phyloP scores from a whole-genome alignment of 2,329 filamentous ascomycete species.

The Phialocephala subalpina region DNA sequence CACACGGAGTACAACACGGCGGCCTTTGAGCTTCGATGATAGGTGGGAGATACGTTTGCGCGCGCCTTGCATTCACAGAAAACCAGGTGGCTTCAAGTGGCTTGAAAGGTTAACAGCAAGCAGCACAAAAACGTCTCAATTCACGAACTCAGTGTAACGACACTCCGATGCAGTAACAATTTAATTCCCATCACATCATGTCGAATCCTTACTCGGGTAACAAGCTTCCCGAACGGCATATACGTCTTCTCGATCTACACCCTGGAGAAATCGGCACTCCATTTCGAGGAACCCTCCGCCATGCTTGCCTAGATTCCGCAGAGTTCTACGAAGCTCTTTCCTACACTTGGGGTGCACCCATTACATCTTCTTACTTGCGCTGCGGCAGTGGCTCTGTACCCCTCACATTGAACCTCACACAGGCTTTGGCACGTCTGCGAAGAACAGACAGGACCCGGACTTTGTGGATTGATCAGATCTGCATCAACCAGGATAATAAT shows the following conservation, averaged over 20 bases:
- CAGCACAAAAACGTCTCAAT: too few relatives aligned
- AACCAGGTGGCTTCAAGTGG: too few relatives aligned
- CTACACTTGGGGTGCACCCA: neutral
- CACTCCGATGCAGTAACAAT: too few relatives aligned
- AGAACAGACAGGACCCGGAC: neutral
- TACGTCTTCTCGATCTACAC: neutral
- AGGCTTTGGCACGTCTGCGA: neutral
- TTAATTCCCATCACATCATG: too few relatives aligned
- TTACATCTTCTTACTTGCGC: neutral
- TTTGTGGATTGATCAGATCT: slow-evolving; percentile 3
- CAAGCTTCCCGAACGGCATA: neutral
- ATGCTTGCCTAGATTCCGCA: neutral
- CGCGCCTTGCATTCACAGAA: too few relatives aligned
- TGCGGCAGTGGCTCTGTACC: neutral
- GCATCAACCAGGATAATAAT: slow-evolving; percentile 9
- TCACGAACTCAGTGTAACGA: too few relatives aligned
- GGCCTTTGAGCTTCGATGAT: too few relatives aligned
- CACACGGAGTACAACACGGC: too few relatives aligned
- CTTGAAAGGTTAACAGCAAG: too few relatives aligned
- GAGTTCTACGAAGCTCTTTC: neutral
- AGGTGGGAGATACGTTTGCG: too few relatives aligned
- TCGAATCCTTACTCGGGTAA: too few relatives aligned
- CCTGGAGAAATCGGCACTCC: neutral
- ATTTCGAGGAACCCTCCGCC: neutral
- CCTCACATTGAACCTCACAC: neutral